phyloP scores from a whole-genome alignment of 2,329 filamentous ascomycete genomes.

The Coniella lustricola region DNA sequence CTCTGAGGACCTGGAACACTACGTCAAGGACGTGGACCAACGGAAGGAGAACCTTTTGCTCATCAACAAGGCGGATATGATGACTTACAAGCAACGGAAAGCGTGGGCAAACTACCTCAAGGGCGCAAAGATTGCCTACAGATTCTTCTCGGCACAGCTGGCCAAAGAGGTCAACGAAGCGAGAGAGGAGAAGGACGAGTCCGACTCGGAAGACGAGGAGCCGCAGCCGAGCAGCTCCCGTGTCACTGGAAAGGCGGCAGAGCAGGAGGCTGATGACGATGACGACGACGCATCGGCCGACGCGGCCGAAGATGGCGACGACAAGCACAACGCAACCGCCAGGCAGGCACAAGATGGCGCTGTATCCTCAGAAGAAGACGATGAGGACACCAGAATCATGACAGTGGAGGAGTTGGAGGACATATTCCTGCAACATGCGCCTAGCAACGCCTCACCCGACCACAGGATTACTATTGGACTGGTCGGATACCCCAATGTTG shows the following conservation, averaged over 20 bases:
- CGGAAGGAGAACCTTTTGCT: constrained; percentile 86
- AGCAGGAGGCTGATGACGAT: constrained; percentile 24
- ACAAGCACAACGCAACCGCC: constrained; percentile 22
- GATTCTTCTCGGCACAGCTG: constrained; percentile 90
- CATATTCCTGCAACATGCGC: constrained; percentile 71
- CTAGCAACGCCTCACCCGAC: constrained; percentile 40
- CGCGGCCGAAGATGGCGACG: constrained; percentile 19
- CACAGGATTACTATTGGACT: constrained; percentile 82
- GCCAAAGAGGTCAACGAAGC: constrained; percentile 85
- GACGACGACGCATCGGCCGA: constrained; percentile 25
- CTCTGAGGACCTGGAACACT: constrained; percentile 85
- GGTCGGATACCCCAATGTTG: constrained; percentile 97
- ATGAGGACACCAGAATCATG: constrained; percentile 69
- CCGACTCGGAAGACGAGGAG: constrained; percentile 36
- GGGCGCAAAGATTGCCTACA: constrained; percentile 74
- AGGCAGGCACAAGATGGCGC: constrained; percentile 30
- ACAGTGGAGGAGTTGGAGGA: constrained; percentile 89
- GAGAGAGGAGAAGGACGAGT: constrained; percentile 48
- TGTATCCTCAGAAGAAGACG: constrained; percentile 33
- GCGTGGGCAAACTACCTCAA: constrained; percentile 85
- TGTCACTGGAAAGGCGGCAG: constrained; percentile 15
- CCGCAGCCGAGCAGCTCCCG: constrained; percentile 29
- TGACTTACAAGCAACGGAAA: constrained; percentile 76
- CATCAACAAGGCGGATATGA: constrained; percentile 99
- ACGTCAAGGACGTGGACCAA: constrained; percentile 86